A percentile compares a stretch with the other conserved stretches of the same genome.
Conservation (phyloP, 306 rosid genomes). For the Echinosophora koreensis region DNA sequence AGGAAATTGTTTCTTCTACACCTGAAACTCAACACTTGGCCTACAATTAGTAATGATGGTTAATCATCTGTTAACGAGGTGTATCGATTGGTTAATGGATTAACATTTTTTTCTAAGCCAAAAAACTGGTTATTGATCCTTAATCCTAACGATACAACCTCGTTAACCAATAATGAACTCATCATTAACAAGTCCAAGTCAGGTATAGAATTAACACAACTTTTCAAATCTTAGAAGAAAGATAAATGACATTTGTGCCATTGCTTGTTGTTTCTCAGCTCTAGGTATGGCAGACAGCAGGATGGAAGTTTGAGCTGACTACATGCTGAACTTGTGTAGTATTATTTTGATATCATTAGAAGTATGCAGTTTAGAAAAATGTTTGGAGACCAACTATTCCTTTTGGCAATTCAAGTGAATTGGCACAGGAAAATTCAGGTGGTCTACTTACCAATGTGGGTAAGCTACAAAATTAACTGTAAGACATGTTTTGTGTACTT, state of each 20-base stretch:
- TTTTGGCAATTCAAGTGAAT: constrained; percentile 50
- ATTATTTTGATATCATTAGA: neutral
- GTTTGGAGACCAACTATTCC: constrained; percentile 47
- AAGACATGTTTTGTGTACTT: constrained; percentile 44
- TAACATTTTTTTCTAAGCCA: neutral
- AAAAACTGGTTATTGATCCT: neutral
- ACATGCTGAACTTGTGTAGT: neutral
- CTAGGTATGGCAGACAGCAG: constrained; percentile 46
- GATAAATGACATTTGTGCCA: constrained; percentile 23
- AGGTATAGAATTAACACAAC: neutral
- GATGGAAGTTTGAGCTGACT: constrained; percentile 37
- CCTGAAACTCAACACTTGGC: neutral
- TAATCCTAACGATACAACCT: neutral
- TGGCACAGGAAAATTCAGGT: constrained; percentile 36
- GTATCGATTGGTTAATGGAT: neutral
- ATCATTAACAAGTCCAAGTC: neutral
- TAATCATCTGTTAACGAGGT: neutral
- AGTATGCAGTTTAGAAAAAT: constrained; percentile 30
- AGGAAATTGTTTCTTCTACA: neutral
- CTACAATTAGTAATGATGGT: neutral
- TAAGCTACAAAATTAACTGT: constrained; percentile 44
- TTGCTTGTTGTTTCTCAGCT: constrained; percentile 46
- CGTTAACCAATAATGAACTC: neutral
- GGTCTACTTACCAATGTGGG: constrained; percentile 40
- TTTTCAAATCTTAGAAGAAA: constrained; percentile 1